A percentile compares a stretch with the other conserved stretches of the same genome.
These are phyloP conservation scores for Jatropha curcas DNA, from an alignment of 345 rosid species.

Conservation along the genomic window DNA sequence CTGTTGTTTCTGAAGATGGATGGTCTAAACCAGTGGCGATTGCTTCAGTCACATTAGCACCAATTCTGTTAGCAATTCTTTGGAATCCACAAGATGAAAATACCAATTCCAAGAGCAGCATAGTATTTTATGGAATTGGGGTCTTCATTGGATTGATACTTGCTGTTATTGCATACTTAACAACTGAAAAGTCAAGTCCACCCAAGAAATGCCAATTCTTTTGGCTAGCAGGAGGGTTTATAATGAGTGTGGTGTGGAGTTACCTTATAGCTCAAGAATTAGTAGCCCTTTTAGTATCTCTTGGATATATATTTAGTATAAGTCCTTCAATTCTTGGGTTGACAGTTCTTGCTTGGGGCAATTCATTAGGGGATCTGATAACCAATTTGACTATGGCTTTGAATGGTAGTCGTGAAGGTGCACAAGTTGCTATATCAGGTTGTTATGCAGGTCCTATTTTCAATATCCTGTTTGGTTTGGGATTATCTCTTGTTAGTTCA, in stretches of 20 bases:
- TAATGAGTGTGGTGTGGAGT: constrained; percentile 89
- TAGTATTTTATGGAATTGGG: constrained; percentile 51
- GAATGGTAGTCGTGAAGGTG: constrained; percentile 68
- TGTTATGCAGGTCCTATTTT: constrained; percentile 92
- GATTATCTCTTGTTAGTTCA: constrained; percentile 63
- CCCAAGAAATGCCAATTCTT: constrained; percentile 58
- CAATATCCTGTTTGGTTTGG: constrained; percentile 72
- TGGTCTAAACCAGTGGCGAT: constrained; percentile 82
- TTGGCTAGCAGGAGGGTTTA: constrained; percentile 84
- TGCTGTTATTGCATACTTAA: constrained; percentile 51
- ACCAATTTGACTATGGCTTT: constrained; percentile 69
- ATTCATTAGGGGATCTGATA: constrained; percentile 79
- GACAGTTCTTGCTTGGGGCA: constrained; percentile 93
- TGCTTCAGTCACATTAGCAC: constrained; percentile 64
- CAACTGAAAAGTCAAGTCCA: constrained; percentile 56
- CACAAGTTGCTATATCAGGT: constrained; percentile 75
- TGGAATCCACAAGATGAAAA: constrained; percentile 41
- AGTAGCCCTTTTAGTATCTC: constrained; percentile 66
- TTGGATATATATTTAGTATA: constrained; percentile 60
- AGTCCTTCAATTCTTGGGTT: constrained; percentile 76
- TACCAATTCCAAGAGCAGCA: constrained; percentile 15
- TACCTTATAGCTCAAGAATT: constrained; percentile 82
- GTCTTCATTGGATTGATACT: constrained; percentile 41
- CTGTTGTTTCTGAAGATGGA: constrained; percentile 53
- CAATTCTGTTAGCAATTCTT: constrained; percentile 56